Base-by-base conservation (phyloP, 73 alveolate genomes). In the Symbiodinium natans region DNA sequence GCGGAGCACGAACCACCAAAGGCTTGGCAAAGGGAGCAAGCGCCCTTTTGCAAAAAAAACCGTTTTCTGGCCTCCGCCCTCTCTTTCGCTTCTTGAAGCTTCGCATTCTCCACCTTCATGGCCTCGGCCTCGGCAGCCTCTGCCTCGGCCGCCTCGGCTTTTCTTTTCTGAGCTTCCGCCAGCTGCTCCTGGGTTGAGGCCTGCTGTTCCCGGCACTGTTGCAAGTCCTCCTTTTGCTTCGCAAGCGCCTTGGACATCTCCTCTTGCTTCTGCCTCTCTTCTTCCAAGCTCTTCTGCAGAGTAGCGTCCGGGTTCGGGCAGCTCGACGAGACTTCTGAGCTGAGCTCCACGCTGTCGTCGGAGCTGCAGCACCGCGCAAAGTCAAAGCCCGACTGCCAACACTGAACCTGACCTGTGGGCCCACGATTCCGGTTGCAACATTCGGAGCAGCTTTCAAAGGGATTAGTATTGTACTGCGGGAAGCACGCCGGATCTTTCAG, bases 351-450 rank as follows among this genome's bases (percentile, higher is more conserved):
- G 36, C 41, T 21, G 48, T 17, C 56, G 3, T 39, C 93, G 9
- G 54, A 73, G n/a, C 39, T 33, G 56, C 94, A 86, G 83, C 94
- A 86, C 33, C 94, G 94, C 6, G 56, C 83, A 83, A 86, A 86
- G 59, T 86, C 94, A 36, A 86, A 86, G 59, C 94, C 94, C 38
- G 56, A 77, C 94, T 86, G 94, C 94, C 94, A 86, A 31, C 94
- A 86, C 25, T 80, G 94, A 34, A 34, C 83, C 39, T 86, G 84
- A 52, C 94, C 94, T 9, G 25, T 40, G 11, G 94, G 94, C 39
- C 94, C 94, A 29, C 40, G 83, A 36, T 52, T 54, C 19, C 31
- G 40, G 59, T 56, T 40, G 59, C 94, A 86, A 36, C 94, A 86
- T 23, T 54, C 83, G 31, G 41, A 43, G 59, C 94, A 86, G 39